Evolutionary conservation across 192 early-diverging fungal species (phyloP).

Genomic region (Linderina pennispora): DNA sequence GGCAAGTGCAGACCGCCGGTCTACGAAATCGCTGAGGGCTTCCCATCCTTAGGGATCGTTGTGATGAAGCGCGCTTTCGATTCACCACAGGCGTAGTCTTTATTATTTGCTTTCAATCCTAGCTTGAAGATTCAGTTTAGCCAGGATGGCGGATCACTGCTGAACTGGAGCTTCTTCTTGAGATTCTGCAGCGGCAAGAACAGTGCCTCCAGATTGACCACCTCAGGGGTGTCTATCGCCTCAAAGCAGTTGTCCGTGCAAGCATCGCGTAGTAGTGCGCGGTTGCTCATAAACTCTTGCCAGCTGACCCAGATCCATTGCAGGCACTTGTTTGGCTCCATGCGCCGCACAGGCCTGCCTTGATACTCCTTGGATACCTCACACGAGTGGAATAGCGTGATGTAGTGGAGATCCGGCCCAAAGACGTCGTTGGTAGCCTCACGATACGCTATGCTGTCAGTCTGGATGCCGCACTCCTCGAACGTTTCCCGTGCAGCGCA

Average conservation of each 20-base stretch:
- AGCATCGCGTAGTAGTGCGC: slow-evolving; percentile 7
- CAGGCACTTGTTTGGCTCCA: slow-evolving; percentile 16
- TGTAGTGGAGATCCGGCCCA: slow-evolving; percentile 1
- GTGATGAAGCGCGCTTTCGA: no score
- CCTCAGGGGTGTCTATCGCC: background rate
- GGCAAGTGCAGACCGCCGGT: no score
- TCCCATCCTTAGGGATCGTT: no score
- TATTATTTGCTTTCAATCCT: no score
- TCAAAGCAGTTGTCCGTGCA: background rate
- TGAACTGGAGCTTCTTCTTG: no score
- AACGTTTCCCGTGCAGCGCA: slow-evolving; percentile 8
- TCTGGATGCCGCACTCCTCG: slow-evolving; percentile 7
- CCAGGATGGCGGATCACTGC: no score
- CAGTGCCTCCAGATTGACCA: background rate
- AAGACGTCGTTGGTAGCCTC: slow-evolving; percentile 9
- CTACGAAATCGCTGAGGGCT: no score
- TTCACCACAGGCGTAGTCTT: no score
- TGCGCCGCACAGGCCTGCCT: background rate
- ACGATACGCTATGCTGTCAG: background rate
- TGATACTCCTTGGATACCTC: background rate
- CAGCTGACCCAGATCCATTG: slow-evolving; percentile 12
- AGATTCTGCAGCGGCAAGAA: slow-evolving; percentile 7
- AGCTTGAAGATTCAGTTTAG: no score
- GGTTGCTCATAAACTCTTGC: background rate
- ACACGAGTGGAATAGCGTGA: slow-evolving; percentile 1